Percentiles rank a stretch among this genome's conserved stretches.
These are phyloP conservation scores for Kwoniella shivajii DNA, from an alignment of 1,284 basidiomycete species.

Conservation along the genomic window DNA sequence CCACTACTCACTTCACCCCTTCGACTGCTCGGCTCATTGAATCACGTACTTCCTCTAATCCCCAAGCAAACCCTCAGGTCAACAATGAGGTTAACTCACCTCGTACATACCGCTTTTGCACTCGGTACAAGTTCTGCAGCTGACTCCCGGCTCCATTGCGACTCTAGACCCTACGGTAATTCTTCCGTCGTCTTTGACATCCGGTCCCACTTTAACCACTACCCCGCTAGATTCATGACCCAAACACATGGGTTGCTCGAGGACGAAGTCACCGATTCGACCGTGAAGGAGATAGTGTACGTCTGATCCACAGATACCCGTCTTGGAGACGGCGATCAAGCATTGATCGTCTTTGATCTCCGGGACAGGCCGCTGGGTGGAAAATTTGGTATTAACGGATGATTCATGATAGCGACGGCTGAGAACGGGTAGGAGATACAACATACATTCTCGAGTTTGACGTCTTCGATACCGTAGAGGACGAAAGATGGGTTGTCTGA, in stretches of 20 bases:
- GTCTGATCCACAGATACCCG: slow-evolving; percentile 91
- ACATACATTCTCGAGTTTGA: slow-evolving; percentile 55
- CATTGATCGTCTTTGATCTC: slow-evolving; percentile 75
- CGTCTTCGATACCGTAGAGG: slow-evolving; percentile 51
- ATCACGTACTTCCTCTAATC: too few relatives aligned
- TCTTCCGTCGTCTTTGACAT: slow-evolving; percentile 27
- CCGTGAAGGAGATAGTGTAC: slow-evolving; percentile 58
- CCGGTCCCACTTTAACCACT: slow-evolving; percentile 44
- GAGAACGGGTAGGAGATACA: not conserved
- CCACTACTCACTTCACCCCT: not conserved
- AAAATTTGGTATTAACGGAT: not conserved
- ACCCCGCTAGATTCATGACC: slow-evolving; percentile 49
- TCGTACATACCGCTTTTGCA: slow-evolving; percentile 74
- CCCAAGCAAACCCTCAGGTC: too few relatives aligned
- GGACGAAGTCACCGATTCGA: slow-evolving; percentile 49
- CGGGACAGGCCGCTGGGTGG: slow-evolving; percentile 68
- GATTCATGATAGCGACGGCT: not conserved
- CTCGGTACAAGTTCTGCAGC: slow-evolving; percentile 45
- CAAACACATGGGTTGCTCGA: slow-evolving; percentile 53
- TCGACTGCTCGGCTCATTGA: too few relatives aligned
- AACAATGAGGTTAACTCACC: slow-evolving; percentile 60
- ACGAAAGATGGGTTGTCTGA: slow-evolving; percentile 52
- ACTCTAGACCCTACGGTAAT: slow-evolving; percentile 54
- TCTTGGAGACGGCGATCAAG: slow-evolving; percentile 86
- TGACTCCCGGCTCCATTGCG: slow-evolving; percentile 63